phyloP scores from a whole-genome alignment of 371 early-diverging fungal species.

The Parasitella parasitica region DNA sequence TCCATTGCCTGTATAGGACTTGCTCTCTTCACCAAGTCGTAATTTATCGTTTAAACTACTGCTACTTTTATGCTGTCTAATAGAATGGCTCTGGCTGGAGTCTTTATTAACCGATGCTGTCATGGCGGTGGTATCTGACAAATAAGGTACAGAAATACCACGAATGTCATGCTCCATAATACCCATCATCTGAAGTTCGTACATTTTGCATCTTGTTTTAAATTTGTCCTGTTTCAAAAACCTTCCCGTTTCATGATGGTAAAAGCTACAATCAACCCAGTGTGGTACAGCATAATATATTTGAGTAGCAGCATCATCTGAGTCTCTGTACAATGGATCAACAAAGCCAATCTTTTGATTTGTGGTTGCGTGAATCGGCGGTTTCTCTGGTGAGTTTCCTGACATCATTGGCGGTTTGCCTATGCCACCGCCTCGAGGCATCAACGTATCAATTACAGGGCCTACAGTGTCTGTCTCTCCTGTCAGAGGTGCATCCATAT shows the following conservation, averaged over 20 bases:
- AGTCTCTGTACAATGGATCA: constrained; percentile 61
- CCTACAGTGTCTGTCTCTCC: constrained; percentile 8
- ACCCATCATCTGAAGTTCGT: constrained; percentile 83
- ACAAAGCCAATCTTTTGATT: constrained; percentile 40
- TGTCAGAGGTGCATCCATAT: constrained; percentile 52
- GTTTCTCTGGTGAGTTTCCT: constrained; percentile 37
- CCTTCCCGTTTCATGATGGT: constrained; percentile 57
- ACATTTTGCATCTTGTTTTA: constrained; percentile 77
- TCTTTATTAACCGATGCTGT: background rate
- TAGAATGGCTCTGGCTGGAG: background rate
- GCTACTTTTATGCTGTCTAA: constrained; percentile 33
- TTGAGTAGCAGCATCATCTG: constrained; percentile 34
- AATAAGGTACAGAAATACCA: constrained; percentile 58
- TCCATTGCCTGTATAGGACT: constrained; percentile 17
- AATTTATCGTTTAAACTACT: constrained; percentile 40
- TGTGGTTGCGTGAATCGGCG: constrained; percentile 11
- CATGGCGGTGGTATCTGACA: no score
- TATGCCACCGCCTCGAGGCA: background rate
- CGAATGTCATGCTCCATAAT: constrained; percentile 70
- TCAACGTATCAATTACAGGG: constrained; percentile 15
- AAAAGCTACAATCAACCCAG: constrained; percentile 94
- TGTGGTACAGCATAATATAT: constrained; percentile 81
- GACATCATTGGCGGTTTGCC: constrained; percentile 7
- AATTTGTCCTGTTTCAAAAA: constrained; percentile 57
- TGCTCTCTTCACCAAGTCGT: constrained; percentile 15